phyloP scores from a whole-genome alignment of 306 rosid species.

The Cajanus cajan region DNA sequence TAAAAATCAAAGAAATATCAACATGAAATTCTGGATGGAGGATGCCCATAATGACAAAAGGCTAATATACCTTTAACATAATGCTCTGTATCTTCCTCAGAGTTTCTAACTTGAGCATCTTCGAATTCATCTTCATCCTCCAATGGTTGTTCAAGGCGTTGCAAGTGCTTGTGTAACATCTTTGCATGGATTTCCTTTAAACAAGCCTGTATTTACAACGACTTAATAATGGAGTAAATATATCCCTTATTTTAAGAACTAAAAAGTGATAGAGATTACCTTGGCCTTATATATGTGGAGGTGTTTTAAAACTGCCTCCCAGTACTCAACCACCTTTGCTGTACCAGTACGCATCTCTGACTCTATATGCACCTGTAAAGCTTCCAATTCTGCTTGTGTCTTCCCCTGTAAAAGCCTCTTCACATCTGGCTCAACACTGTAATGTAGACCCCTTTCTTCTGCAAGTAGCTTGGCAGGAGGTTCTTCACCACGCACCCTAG shows the following conservation, averaged over 20 bases:
- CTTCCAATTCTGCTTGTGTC: not conserved
- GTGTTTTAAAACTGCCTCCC: not conserved
- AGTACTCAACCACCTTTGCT: not conserved
- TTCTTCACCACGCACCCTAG: conserved; percentile 92
- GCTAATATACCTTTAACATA: not conserved
- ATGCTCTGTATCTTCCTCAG: not conserved
- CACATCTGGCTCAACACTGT: conserved; percentile 80
- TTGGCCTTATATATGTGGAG: not conserved
- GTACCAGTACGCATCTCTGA: not conserved
- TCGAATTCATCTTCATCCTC: not conserved
- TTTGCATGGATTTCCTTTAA: not conserved
- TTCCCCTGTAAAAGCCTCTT: not conserved
- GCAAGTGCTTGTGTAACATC: not conserved
- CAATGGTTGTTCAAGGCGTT: not conserved
- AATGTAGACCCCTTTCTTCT: conserved; percentile 93
- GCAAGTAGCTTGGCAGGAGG: conserved; percentile 93
- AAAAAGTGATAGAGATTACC: not conserved
- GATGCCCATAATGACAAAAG: not conserved
- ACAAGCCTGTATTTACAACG: not conserved
- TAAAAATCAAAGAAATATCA: not conserved
- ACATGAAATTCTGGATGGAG: not conserved
- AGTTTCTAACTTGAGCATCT: not conserved
- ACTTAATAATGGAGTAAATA: not conserved
- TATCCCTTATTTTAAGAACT: not conserved
- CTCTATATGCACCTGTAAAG: not conserved